Base-by-base conservation (phyloP, 352 stramenopile species). In the Phytophthora tentaculata region DNA sequence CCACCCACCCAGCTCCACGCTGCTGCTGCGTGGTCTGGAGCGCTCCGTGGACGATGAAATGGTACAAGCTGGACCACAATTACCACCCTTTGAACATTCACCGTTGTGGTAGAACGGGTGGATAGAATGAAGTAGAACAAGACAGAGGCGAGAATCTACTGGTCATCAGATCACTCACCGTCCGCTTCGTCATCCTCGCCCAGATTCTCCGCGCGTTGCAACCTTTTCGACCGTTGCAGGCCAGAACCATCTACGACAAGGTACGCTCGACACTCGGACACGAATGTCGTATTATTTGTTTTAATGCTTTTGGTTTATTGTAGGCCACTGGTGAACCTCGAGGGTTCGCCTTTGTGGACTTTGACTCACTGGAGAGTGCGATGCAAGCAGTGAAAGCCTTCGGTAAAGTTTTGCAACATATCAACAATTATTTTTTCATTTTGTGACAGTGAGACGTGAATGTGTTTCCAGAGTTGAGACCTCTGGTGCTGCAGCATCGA, bases 281-380 rank as follows among this genome's bases (percentile, higher is more conserved):
- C 32, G 32, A 39, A 8, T 5, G 28, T 32, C 28, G 28, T 32
- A 8, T 14, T 39, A n/a, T n/a, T 14, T 14, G 10, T 39, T 10
- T 14, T 39, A 39, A 39, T 39, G 1, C 9, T 39, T 41, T 37
- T 58, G 49, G 6, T 56, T 8, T 12, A 28, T 60, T 48, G 7
- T 56, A 77, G 82, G 53, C 64, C 14, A 93, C 86, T 24, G 82
- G 84, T 23, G 79, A 90, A 56, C 68, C 77, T 48, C 84, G 88
- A 9, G 88, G 88, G 45, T 94, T 96, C 62, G 88, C 82, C 6
- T 96, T 94, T 48, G 84, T 90, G 26, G 78, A 93, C 47, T 95
- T 96, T 70, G 66, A 72, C 7, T 81, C 64, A 9, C 64, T 91
- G 3, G 77, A 90, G 16, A 74, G 73, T 48, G 85, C 88, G 5